A percentile compares a stretch with the other conserved stretches of the same genome.
These are phyloP conservation scores for Apophysomyces variabilis DNA, from an alignment of 371 early-diverging fungal genomes.

Conservation along the genomic window DNA sequence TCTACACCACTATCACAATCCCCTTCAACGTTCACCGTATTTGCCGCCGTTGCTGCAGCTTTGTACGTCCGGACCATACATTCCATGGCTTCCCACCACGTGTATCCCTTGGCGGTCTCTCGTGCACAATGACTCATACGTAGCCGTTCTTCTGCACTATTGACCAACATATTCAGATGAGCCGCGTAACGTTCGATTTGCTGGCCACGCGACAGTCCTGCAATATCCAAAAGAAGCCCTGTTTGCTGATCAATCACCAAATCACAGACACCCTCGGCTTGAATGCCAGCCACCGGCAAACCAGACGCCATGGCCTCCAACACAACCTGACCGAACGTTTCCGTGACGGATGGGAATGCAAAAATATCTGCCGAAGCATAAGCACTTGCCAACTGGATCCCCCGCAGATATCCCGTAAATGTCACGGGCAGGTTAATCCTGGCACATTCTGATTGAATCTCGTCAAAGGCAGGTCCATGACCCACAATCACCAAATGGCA, in stretches of 20 bases:
- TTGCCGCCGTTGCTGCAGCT: conserved; percentile 19
- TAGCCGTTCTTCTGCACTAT: conserved; percentile 12
- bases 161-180: conserved; percentile 26
- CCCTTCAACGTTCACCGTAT: neutral
- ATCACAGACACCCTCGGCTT: conserved; percentile 53
- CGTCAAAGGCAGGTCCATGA: conserved; percentile 50
- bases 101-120: conserved; percentile 34
- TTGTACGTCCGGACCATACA: conserved; percentile 42
- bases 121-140: conserved; percentile 36
- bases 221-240: conserved; percentile 40
- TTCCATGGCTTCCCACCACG: conserved; percentile 56
- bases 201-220: conserved; percentile 18
- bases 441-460: conserved; percentile 31
- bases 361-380: conserved; percentile 58
- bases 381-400: conserved; percentile 36
- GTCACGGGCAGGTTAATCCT: conserved; percentile 38
- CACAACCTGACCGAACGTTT: conserved; percentile 58
- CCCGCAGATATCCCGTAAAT: conserved; percentile 51
- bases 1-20: conserved; percentile 6
- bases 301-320: conserved; percentile 55
- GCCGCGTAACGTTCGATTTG: conserved; percentile 29
- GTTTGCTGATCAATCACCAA: conserved; percentile 43
- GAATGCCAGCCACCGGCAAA: conserved; percentile 45
- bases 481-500: conserved; percentile 59
- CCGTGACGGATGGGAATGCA: conserved; percentile 51